Evolutionary conservation across 225 moss, liverwort and hornwort genomes (phyloP).

Genomic region (Asterella californica): DNA sequence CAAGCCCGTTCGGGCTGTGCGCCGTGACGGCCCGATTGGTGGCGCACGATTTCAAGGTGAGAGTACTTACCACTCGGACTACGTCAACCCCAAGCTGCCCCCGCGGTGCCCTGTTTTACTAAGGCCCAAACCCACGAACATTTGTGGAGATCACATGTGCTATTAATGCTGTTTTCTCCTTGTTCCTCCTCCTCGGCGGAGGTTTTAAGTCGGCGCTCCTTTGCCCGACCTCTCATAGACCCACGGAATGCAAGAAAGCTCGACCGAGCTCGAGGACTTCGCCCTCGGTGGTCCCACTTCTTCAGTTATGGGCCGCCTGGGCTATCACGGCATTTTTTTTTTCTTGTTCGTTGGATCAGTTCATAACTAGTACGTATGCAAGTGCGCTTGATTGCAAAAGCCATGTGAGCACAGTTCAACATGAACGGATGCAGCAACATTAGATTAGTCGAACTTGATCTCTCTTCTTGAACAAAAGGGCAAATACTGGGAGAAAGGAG

Average conservation of each 20-base stretch:
- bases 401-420: background rate
- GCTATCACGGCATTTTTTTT: constrained; percentile 3
- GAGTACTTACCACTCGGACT: constrained; percentile 43
- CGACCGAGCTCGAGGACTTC: background rate
- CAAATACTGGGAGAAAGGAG: background rate
- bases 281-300: background rate
- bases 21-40: constrained; percentile 31
- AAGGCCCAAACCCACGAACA: constrained; percentile 51
- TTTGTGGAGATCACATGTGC: constrained; percentile 55
- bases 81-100: constrained; percentile 33
- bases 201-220: no score
- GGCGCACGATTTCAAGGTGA: constrained; percentile 39
- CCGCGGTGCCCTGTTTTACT: constrained; percentile 45
- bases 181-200: no score
- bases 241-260: background rate
- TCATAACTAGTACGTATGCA: no score
- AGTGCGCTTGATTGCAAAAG: background rate
- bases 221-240: background rate
- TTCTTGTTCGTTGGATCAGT: background rate
- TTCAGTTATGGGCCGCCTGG: background rate
- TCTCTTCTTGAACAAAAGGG: background rate
- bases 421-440: background rate
- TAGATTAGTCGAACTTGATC: background rate
- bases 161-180: constrained; percentile 20
- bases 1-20: constrained; percentile 31